Evolutionary conservation across 2,329 filamentous ascomycete genomes (phyloP).

Genomic region (Xylariales sp.): DNA sequence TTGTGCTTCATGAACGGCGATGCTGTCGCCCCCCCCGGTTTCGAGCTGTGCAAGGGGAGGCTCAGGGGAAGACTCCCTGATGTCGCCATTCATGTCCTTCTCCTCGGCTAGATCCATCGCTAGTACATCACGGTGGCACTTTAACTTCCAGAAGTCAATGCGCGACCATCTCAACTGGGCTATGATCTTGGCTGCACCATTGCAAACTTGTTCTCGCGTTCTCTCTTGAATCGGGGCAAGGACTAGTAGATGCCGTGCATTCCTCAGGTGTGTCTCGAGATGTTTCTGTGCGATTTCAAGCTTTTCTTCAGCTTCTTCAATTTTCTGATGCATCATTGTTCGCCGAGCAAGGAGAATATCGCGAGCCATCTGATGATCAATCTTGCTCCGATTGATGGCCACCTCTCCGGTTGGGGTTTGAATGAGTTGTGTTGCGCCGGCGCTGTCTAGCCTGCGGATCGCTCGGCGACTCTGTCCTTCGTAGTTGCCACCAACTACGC

Average conservation of each 20-base stretch:
- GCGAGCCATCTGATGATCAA: conserved; percentile 84
- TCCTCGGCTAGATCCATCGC: conserved; percentile 88
- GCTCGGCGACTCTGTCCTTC: conserved; percentile 82
- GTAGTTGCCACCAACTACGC: conserved; percentile 84
- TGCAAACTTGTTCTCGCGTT: conserved; percentile 86
- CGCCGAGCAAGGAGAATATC: conserved; percentile 86
- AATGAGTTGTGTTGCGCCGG: conserved; percentile 68
- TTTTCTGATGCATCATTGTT: conserved; percentile 85
- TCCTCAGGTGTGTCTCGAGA: conserved; percentile 84
- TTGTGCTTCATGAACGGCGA: conserved; percentile 52
- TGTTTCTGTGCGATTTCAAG: conserved; percentile 78
- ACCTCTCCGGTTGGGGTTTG: conserved; percentile 80
- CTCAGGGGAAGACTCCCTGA: conserved; percentile 41
- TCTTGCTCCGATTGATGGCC: conserved; percentile 76
- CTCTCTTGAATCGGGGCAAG: conserved; percentile 91
- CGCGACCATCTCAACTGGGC: conserved; percentile 94
- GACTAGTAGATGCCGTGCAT: conserved; percentile 89
- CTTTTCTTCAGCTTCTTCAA: conserved; percentile 84
- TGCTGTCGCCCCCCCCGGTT: conserved; percentile 53
- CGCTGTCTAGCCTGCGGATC: conserved; percentile 76
- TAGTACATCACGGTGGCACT: conserved; percentile 90
- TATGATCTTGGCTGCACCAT: conserved; percentile 84
- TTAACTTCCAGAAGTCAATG: conserved; percentile 91
- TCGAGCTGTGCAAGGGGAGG: conserved; percentile 45
- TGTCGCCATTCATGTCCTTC: conserved; percentile 55